Conservation (phyloP, 495 filamentous ascomycete species). For the Penicillium longicatenatum region DNA sequence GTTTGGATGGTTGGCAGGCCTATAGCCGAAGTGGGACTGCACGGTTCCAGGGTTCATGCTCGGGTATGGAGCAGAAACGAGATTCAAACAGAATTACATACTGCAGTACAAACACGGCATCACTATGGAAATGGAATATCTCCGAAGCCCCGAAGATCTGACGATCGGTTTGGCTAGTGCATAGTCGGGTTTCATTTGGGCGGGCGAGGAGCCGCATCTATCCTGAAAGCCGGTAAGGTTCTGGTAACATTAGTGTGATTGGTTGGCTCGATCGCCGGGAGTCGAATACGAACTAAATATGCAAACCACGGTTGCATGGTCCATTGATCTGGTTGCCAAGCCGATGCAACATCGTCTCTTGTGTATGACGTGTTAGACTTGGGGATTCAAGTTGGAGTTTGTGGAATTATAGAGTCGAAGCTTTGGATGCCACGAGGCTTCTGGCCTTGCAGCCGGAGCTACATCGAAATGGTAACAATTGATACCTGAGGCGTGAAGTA, state of each 20-base stretch:
- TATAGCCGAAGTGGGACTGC: not conserved
- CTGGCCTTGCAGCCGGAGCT: not conserved
- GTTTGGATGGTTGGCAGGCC: not conserved
- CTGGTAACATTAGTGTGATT: not conserved
- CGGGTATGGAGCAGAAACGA: not conserved
- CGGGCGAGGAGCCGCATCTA: slow-evolving; percentile 13
- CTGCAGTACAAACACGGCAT: not conserved
- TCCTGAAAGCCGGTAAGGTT: slow-evolving; percentile 4
- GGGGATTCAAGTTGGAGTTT: not conserved
- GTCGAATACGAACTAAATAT: not conserved
- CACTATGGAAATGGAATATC: not conserved
- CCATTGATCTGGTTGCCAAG: not conserved
- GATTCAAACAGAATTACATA: not conserved
- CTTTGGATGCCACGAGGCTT: not conserved
- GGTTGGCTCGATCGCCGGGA: not conserved
- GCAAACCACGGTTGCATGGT: not conserved
- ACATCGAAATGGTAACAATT: not conserved
- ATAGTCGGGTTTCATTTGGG: not conserved
- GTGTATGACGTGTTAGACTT: not conserved
- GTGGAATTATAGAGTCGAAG: not conserved
- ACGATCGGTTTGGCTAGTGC: not conserved
- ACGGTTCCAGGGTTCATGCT: slow-evolving; percentile 1
- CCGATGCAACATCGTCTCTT: not conserved
- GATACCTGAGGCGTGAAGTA: not conserved
- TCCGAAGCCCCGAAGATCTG: not conserved